Conservation (phyloP, 139 green algal genomes). For the Haematococcus sp. region DNA sequence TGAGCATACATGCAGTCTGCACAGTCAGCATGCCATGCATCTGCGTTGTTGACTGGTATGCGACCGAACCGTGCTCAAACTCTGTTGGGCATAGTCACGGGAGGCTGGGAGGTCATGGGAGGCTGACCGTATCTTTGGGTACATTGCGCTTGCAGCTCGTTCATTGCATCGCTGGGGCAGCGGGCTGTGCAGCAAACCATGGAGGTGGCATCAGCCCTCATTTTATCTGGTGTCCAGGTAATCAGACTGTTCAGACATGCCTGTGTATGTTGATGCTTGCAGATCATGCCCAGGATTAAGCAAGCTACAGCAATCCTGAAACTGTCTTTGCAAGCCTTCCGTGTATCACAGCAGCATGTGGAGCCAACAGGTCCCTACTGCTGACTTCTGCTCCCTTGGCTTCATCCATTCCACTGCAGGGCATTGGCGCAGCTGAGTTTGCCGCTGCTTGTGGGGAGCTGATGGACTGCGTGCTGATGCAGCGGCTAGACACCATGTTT, state of each 20-base stretch:
- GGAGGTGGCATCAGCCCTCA: neutral
- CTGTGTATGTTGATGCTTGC: neutral
- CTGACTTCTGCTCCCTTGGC: neutral
- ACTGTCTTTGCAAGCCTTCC: too few relatives aligned
- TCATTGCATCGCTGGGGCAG: conserved; percentile 1
- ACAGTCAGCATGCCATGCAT: too few relatives aligned
- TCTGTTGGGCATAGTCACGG: neutral
- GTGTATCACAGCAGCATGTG: too few relatives aligned
- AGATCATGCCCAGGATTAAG: neutral
- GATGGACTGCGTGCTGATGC: conserved; percentile 8
- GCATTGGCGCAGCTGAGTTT: neutral
- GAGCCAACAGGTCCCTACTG: neutral
- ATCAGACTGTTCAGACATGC: neutral
- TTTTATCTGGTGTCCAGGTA: too few relatives aligned
- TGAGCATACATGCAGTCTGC: too few relatives aligned
- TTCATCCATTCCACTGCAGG: neutral
- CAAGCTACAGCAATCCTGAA: too few relatives aligned
- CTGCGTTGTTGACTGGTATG: too few relatives aligned
- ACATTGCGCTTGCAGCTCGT: too few relatives aligned
- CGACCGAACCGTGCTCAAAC: too few relatives aligned
- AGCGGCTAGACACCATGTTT: neutral
- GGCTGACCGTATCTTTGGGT: too few relatives aligned
- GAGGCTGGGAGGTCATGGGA: neutral
- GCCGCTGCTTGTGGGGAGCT: neutral
- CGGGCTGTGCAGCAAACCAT: neutral